phyloP scores from a whole-genome alignment of 371 early-diverging fungal species.

The Mortierella polycephala region DNA sequence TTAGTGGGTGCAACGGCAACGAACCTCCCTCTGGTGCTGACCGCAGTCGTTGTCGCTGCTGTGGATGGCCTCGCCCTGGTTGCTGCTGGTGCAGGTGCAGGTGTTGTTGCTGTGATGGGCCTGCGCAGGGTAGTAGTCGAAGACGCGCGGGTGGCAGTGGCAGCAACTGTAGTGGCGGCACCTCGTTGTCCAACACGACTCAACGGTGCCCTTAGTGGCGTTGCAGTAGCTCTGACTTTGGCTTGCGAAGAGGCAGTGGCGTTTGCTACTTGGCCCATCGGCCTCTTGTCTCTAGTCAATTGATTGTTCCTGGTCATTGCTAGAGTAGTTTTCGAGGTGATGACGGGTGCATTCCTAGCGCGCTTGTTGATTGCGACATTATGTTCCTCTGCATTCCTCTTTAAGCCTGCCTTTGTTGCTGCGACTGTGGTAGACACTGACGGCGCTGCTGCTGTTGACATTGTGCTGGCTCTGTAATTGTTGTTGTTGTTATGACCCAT shows the following conservation, averaged over 20 bases:
- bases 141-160: conserved; percentile 1
- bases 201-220: conserved; percentile 9
- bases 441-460: neutral
- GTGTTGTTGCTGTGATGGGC: neutral
- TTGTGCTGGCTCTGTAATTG: neutral
- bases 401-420: conserved; percentile 7
- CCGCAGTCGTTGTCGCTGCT: conserved; percentile 5
- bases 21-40: neutral
- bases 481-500: neutral
- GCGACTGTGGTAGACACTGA: neutral
- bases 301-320: neutral
- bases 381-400: conserved; percentile 37
- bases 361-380: conserved; percentile 5
- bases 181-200: conserved; percentile 10
- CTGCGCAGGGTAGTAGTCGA: neutral
- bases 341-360: conserved; percentile 7
- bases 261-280: neutral
- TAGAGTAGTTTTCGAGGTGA: conserved; percentile 1
- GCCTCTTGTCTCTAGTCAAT: conserved; percentile 5
- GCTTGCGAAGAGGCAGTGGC: neutral
- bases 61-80: conserved; percentile 5
- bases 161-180: neutral
- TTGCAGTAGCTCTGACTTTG: neutral
- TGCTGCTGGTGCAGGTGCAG: conserved; percentile 3
- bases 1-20: neutral